A percentile compares a stretch with the other conserved stretches of the same genome.
These are phyloP conservation scores for Retiboletus flavoniger DNA, from an alignment of 1,284 basidiomycete genomes.

Conservation along the genomic window DNA sequence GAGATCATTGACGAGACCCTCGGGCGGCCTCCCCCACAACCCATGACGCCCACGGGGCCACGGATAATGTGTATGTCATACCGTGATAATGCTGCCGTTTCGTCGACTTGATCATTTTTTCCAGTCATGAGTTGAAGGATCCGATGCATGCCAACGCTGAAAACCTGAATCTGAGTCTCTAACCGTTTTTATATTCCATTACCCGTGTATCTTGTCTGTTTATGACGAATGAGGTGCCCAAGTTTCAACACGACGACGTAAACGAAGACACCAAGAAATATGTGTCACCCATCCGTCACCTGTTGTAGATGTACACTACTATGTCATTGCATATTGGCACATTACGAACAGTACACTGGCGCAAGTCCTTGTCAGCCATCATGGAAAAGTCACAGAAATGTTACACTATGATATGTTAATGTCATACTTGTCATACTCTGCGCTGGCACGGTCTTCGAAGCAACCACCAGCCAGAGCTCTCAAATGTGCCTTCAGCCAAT, in stretches of 20 bases:
- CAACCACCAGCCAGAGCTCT: too few species aligned
- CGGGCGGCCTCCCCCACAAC: conserved; percentile 10
- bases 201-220: background rate
- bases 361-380: too few species aligned
- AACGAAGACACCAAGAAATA: background rate
- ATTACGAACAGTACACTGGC: too few species aligned
- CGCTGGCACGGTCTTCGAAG: too few species aligned
- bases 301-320: background rate
- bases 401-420: too few species aligned
- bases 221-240: background rate
- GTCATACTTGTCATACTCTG: too few species aligned
- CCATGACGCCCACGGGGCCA: conserved; percentile 4
- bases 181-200: background rate
- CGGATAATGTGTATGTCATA: conserved; percentile 19
- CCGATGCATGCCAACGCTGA: background rate
- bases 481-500: too few species aligned
- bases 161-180: too few species aligned
- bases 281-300: background rate
- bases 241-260: background rate
- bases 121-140: background rate
- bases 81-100: background rate
- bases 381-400: too few species aligned
- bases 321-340: too few species aligned
- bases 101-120: background rate
- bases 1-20: conserved; percentile 14